phyloP scores from a whole-genome alignment of 352 stramenopile species.

The Phytopythium montanum region DNA sequence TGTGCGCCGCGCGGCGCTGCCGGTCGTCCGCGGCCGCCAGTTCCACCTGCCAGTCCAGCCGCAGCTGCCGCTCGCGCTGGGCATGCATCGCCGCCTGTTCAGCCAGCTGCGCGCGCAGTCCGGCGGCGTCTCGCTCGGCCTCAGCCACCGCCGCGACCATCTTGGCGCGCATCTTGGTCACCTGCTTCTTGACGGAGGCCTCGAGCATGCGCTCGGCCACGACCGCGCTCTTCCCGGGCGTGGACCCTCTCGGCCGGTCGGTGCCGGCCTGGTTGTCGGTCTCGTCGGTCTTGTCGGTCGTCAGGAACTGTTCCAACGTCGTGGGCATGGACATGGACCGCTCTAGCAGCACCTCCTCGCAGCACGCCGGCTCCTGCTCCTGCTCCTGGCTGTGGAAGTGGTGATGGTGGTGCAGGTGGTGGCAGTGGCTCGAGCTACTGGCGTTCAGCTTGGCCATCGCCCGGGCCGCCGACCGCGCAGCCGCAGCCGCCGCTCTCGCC shows the following conservation, averaged over 20 bases:
- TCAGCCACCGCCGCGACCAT: not conserved
- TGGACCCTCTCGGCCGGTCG: not conserved
- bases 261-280: slow-evolving; percentile 3
- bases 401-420: slow-evolving; percentile 5
- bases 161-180: slow-evolving; percentile 5
- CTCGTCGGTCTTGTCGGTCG: slow-evolving; percentile 3
- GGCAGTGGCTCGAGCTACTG: not conserved
- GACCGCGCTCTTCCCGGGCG: slow-evolving; percentile 3
- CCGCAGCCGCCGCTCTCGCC: slow-evolving; percentile 5
- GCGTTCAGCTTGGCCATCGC: not conserved
- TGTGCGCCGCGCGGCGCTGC: slow-evolving; percentile 35
- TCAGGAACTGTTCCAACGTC: slow-evolving; percentile 5
- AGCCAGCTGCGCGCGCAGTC: slow-evolving; percentile 40
- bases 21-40: slow-evolving; percentile 47
- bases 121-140: slow-evolving; percentile 1
- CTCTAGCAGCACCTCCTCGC: slow-evolving; percentile 2
- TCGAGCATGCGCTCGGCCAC: slow-evolving; percentile 7
- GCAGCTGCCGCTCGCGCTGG: slow-evolving; percentile 45
- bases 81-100: slow-evolving; percentile 26
- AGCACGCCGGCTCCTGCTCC: not conserved
- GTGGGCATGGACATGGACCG: slow-evolving; percentile 6
- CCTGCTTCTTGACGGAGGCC: slow-evolving; percentile 2
- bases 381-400: slow-evolving; percentile 1
- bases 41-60: slow-evolving; percentile 39
- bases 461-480: slow-evolving; percentile 6